These are phyloP conservation scores for Ascocoryne sarcoides DNA, from an alignment of 2,329 filamentous ascomycete species.

Conservation along the genomic window DNA sequence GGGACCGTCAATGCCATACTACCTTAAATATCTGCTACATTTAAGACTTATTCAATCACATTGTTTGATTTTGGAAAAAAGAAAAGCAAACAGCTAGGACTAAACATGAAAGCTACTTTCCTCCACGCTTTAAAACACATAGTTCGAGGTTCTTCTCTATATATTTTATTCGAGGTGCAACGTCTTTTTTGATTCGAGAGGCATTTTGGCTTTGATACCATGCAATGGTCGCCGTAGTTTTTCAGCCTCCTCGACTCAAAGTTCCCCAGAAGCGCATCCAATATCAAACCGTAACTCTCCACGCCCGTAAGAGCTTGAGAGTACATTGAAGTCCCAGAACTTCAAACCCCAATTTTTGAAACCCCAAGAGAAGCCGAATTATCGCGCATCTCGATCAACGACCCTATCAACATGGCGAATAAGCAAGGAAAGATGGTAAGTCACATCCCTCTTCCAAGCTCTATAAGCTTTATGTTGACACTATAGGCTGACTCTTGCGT, in stretches of 20 bases:
- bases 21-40: no score
- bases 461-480: constrained; percentile 42
- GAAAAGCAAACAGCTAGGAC: no score
- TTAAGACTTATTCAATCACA: no score
- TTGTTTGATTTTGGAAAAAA: no score
- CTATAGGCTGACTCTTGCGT: constrained; percentile 49
- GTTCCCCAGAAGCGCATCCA: constrained; percentile 3
- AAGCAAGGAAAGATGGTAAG: constrained; percentile 99
- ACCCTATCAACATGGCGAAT: constrained; percentile 59
- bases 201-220: no score
- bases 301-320: constrained; percentile 23
- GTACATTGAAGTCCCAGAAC: constrained; percentile 26
- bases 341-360: constrained; percentile 30
- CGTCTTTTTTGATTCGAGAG: no score
- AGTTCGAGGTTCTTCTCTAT: no score
- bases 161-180: no score
- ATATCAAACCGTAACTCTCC: constrained; percentile 15
- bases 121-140: no score
- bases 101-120: no score
- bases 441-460: constrained; percentile 31
- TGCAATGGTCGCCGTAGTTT: no score
- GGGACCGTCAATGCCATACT: no score
- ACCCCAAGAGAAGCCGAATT: constrained; percentile 28
- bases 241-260: constrained; percentile 5
- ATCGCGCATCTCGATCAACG: constrained; percentile 37